phyloP scores from a whole-genome alignment of 148 eudicot genomes.

The Cornus florida region DNA sequence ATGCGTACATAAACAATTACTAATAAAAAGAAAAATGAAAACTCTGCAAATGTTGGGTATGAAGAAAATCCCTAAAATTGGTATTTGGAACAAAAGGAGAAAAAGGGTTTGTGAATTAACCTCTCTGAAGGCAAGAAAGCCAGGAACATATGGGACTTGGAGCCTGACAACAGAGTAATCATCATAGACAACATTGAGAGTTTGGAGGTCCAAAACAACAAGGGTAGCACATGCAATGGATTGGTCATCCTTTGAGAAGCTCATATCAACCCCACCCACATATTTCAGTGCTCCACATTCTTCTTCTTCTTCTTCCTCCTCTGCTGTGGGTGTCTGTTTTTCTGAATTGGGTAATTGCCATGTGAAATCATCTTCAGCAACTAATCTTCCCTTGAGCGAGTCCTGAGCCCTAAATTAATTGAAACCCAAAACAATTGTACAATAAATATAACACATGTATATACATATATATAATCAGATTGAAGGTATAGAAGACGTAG shows the following conservation, averaged over 20 bases:
- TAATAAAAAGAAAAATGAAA: not conserved
- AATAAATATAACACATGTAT: not conserved
- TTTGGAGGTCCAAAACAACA: slow-evolving; percentile 61
- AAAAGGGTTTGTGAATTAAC: slow-evolving; percentile 24
- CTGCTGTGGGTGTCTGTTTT: not conserved
- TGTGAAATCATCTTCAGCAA: slow-evolving; percentile 45
- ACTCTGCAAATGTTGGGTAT: not conserved
- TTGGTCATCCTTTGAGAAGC: slow-evolving; percentile 74
- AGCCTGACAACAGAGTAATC: slow-evolving; percentile 59
- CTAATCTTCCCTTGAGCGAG: slow-evolving; percentile 39
- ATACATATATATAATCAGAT: too few species aligned
- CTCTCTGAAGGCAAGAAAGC: slow-evolving; percentile 96
- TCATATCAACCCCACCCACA: slow-evolving; percentile 92
- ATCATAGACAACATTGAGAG: slow-evolving; percentile 59
- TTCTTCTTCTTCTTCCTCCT: slow-evolving; percentile 15
- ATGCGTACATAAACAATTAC: not conserved
- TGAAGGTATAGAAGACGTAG: too few species aligned
- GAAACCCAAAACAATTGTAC: not conserved
- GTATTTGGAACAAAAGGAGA: not conserved
- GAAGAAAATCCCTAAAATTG: not conserved
- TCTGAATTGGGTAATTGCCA: slow-evolving; percentile 38
- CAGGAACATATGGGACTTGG: slow-evolving; percentile 74
- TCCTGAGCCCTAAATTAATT: slow-evolving; percentile 44
- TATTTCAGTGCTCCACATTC: slow-evolving; percentile 53
- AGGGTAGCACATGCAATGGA: slow-evolving; percentile 82